Percentiles rank a stretch among this genome's conserved stretches.
Conservation (phyloP, 2,329 filamentous ascomycete species). For the Plenodomus biglobosus region DNA sequence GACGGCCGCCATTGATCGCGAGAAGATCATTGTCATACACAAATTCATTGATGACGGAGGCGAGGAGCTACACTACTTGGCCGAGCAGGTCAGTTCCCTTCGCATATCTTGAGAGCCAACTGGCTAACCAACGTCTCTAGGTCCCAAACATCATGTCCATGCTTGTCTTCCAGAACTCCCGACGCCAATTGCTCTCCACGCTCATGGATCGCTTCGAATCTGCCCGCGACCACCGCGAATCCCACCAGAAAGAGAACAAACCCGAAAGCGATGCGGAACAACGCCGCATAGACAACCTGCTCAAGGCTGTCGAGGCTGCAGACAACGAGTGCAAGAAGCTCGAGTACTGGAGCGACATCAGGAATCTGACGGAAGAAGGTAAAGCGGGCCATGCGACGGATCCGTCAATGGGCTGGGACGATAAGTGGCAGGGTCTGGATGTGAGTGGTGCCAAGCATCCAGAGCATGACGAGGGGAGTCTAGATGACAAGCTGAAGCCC, state of each 20-base stretch:
- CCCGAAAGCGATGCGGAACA: slow-evolving; percentile 51
- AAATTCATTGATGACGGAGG: slow-evolving; percentile 77
- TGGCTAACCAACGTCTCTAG: slow-evolving; percentile 26
- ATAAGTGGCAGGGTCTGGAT: slow-evolving; percentile 45
- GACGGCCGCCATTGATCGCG: slow-evolving; percentile 76
- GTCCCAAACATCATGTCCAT: slow-evolving; percentile 56
- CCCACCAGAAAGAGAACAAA: slow-evolving; percentile 46
- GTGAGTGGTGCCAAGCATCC: slow-evolving; percentile 39
- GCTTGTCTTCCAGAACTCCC: slow-evolving; percentile 87
- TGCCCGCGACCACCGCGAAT: slow-evolving; percentile 53
- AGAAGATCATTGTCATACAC: slow-evolving; percentile 82
- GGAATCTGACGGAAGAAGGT: slow-evolving; percentile 46
- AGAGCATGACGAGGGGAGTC: slow-evolving; percentile 2
- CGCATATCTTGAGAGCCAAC: too few relatives aligned
- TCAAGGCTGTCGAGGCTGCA: slow-evolving; percentile 71
- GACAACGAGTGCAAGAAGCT: slow-evolving; percentile 78
- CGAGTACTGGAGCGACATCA: slow-evolving; percentile 81
- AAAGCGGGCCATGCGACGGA: slow-evolving; percentile 39
- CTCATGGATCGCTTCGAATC: slow-evolving; percentile 62
- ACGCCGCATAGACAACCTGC: slow-evolving; percentile 66
- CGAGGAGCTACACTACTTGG: slow-evolving; percentile 70
- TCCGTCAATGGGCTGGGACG: slow-evolving; percentile 38
- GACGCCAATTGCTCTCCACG: slow-evolving; percentile 71
- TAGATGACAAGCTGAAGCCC: neutral
- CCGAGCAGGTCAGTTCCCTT: slow-evolving; percentile 54